Conservation (phyloP, 1,284 basidiomycete species). For the Ganoderma leucocontextum region DNA sequence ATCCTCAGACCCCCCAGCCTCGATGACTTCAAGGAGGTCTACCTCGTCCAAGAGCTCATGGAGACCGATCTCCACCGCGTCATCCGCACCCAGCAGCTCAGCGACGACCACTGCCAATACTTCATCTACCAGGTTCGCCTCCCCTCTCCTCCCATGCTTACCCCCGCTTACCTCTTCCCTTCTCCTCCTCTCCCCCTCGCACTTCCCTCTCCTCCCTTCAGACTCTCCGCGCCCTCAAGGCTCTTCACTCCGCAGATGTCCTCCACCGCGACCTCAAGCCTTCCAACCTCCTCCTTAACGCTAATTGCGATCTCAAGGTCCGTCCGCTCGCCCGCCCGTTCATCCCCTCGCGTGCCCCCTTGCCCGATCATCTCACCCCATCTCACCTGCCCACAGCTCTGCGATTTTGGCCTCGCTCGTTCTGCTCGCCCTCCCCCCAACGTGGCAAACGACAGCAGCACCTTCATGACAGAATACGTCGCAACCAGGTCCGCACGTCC, state of each 20-base stretch:
- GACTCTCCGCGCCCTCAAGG: slow-evolving; percentile 91
- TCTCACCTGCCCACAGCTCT: slow-evolving; percentile 59
- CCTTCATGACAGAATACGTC: slow-evolving; percentile 96
- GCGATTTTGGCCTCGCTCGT: slow-evolving; percentile 93
- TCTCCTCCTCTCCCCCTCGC: not conserved
- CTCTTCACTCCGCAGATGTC: slow-evolving; percentile 90
- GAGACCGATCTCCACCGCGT: slow-evolving; percentile 91
- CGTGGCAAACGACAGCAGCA: slow-evolving; percentile 82
- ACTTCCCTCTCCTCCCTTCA: slow-evolving; percentile 40
- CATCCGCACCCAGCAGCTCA: slow-evolving; percentile 85
- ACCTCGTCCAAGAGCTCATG: slow-evolving; percentile 90
- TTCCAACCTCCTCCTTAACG: slow-evolving; percentile 90
- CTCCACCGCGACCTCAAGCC: slow-evolving; percentile 93
- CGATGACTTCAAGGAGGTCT: slow-evolving; percentile 81
- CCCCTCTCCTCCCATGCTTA: slow-evolving; percentile 12
- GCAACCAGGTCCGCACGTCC: slow-evolving; percentile 70
- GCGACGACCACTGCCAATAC: slow-evolving; percentile 94
- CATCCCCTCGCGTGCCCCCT: slow-evolving; percentile 85
- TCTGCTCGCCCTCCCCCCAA: slow-evolving; percentile 84
- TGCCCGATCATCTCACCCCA: slow-evolving; percentile 72
- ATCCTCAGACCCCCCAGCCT: slow-evolving; percentile 72
- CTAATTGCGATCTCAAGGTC: slow-evolving; percentile 95
- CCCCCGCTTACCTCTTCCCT: not conserved
- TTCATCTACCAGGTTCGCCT: slow-evolving; percentile 91
- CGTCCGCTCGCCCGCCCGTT: slow-evolving; percentile 88